phyloP scores from a whole-genome alignment of 768 basidiomycete genomes.

The Naganishia antarctica region DNA sequence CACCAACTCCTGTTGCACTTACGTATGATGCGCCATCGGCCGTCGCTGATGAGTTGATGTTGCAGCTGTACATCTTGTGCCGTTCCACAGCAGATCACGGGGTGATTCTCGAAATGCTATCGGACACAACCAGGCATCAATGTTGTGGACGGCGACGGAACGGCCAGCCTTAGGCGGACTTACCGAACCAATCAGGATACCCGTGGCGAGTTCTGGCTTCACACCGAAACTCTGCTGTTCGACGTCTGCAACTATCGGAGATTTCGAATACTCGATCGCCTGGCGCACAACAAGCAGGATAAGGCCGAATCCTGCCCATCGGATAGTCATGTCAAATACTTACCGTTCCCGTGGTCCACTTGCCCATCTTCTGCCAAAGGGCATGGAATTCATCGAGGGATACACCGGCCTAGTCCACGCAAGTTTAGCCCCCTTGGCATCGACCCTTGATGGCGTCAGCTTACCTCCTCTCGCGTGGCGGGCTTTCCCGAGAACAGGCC shows the following conservation, averaged over 20 bases:
- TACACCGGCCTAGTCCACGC: constrained; percentile 51
- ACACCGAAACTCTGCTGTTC: constrained; percentile 43
- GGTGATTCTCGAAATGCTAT: constrained; percentile 56
- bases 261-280: constrained; percentile 53
- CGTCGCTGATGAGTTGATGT: constrained; percentile 51
- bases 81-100: constrained; percentile 55
- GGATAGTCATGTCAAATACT: background rate
- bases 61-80: constrained; percentile 57
- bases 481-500: constrained; percentile 67
- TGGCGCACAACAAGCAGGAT: constrained; percentile 6
- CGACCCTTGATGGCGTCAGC: constrained; percentile 35
- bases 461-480: constrained; percentile 40
- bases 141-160: background rate
- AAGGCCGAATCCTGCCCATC: background rate
- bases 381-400: constrained; percentile 55
- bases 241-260: constrained; percentile 52
- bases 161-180: background rate
- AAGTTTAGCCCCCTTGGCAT: background rate
- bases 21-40: constrained; percentile 23
- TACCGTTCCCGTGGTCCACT: background rate
- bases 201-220: constrained; percentile 42
- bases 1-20: background rate
- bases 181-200: constrained; percentile 54
- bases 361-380: constrained; percentile 41
- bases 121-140: background rate